A percentile compares a stretch with the other conserved stretches of the same genome.
Evolutionary conservation across 129 eudicot species (phyloP).

Genomic region (Artemisia annua): DNA sequence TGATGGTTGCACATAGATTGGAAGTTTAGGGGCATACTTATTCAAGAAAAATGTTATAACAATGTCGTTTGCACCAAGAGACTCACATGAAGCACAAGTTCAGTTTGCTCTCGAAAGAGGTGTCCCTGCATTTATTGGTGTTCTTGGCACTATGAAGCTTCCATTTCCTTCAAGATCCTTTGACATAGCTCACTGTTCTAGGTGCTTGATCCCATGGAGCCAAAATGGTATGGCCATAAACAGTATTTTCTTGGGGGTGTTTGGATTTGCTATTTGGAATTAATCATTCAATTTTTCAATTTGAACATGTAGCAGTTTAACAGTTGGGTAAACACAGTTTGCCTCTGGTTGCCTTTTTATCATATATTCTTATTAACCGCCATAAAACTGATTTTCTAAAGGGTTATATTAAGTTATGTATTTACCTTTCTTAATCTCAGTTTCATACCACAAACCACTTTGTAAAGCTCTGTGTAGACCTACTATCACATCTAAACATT

Average conservation of each 20-base stretch:
- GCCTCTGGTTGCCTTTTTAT: no score
- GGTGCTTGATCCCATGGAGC: constrained; percentile 32
- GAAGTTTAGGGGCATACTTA: constrained; percentile 34
- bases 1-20: constrained; percentile 26
- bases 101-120: constrained; percentile 50
- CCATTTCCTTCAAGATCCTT: constrained; percentile 41
- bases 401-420: no score
- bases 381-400: no score
- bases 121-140: constrained; percentile 37
- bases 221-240: constrained; percentile 25
- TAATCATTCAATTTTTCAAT: no score
- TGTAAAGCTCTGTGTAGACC: no score
- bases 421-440: no score
- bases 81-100: constrained; percentile 34
- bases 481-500: no score
- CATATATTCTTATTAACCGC: no score
- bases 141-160: constrained; percentile 31
- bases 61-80: constrained; percentile 38
- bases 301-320: no score
- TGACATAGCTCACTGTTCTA: constrained; percentile 41
- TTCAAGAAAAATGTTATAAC: constrained; percentile 39
- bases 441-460: no score
- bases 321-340: no score
- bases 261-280: no score
- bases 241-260: neutral